Conservation (phyloP, 768 basidiomycete species). For the Hericium rajendrae region DNA sequence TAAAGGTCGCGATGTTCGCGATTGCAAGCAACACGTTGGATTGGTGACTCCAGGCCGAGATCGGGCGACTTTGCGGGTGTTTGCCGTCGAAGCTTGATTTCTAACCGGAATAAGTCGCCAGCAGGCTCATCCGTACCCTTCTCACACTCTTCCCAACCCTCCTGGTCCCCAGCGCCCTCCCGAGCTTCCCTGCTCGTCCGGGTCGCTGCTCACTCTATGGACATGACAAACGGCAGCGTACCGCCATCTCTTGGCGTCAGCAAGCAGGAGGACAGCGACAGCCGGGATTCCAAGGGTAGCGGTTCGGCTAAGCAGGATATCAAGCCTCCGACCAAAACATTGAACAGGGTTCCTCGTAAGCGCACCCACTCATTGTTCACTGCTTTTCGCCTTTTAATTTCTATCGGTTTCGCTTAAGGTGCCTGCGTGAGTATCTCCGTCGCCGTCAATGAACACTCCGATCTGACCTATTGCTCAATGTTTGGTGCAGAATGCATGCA, state of each 20-base stretch:
- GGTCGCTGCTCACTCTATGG: slow-evolving; percentile 4
- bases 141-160: slow-evolving; percentile 3
- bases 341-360: slow-evolving; percentile 84
- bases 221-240: slow-evolving; percentile 12
- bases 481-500: slow-evolving; percentile 71
- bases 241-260: slow-evolving; percentile 27
- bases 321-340: slow-evolving; percentile 66
- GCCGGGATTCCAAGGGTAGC: slow-evolving; percentile 28
- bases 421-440: slow-evolving; percentile 52
- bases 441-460: not conserved
- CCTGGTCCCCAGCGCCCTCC: slow-evolving; percentile 1
- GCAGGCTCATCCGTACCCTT: not conserved
- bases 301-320: slow-evolving; percentile 45
- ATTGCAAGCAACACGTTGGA: no score
- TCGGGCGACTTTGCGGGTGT: not conserved
- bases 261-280: slow-evolving; percentile 53
- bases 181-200: not conserved
- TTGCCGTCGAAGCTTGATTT: not conserved
- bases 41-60: no score
- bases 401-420: slow-evolving; percentile 34
- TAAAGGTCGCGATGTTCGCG: no score
- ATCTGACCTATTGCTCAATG: slow-evolving; percentile 6
- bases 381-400: slow-evolving; percentile 9
- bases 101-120: not conserved
- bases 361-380: slow-evolving; percentile 17